Evolutionary conservation across 2,329 filamentous ascomycete species (phyloP).

Genomic region (Magnaporthiopsis rhizophila): DNA sequence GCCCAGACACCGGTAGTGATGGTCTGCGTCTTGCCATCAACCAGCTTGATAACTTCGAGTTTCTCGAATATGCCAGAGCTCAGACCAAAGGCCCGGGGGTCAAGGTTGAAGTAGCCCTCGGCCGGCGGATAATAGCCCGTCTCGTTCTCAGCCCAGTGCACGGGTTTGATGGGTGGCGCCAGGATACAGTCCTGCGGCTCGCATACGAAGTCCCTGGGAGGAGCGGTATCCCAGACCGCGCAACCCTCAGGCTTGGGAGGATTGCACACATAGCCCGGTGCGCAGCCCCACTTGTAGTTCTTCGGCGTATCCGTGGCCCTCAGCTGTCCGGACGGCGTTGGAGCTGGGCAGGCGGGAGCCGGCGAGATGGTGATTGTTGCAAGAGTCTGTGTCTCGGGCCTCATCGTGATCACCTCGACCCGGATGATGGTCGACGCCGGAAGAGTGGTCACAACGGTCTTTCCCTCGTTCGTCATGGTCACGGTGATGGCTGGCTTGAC

Average conservation of each 20-base stretch:
- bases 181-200: slow-evolving; percentile 33
- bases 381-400: slow-evolving; percentile 8
- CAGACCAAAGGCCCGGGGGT: slow-evolving; percentile 54
- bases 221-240: slow-evolving; percentile 41
- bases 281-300: slow-evolving; percentile 44
- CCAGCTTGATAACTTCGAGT: slow-evolving; percentile 27
- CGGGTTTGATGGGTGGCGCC: slow-evolving; percentile 27
- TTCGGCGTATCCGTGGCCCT: background rate
- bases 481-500: background rate
- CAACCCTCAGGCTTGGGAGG: slow-evolving; percentile 41
- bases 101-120: slow-evolving; percentile 56
- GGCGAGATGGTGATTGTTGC: slow-evolving; percentile 24
- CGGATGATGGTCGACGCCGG: slow-evolving; percentile 5
- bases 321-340: slow-evolving; percentile 21
- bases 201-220: slow-evolving; percentile 38
- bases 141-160: slow-evolving; percentile 35
- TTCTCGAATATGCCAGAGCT: slow-evolving; percentile 53
- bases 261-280: slow-evolving; percentile 44
- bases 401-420: slow-evolving; percentile 7
- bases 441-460: slow-evolving; percentile 10
- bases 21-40: slow-evolving; percentile 31
- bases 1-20: slow-evolving; percentile 48
- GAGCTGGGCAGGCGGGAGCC: slow-evolving; percentile 34
- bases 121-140: slow-evolving; percentile 45
- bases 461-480: slow-evolving; percentile 6